A percentile compares a stretch with the other conserved stretches of the same genome.
Evolutionary conservation across 495 filamentous ascomycete genomes (phyloP).

Genomic region (Aspergillus campestris): DNA sequence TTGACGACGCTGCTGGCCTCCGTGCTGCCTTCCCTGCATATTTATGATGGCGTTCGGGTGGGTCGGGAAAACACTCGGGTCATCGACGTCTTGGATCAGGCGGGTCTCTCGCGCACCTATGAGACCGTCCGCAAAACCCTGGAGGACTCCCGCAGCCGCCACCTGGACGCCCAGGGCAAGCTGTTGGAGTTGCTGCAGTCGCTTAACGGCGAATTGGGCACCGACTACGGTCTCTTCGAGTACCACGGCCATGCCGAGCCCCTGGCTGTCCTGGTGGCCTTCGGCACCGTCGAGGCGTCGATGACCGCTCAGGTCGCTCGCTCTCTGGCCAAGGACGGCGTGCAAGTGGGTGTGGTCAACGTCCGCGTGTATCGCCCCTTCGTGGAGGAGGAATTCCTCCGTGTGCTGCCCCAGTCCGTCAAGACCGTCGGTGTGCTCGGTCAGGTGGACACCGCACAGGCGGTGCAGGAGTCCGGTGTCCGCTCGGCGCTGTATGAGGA

Average conservation of each 20-base stretch:
- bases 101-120: constrained; percentile 62
- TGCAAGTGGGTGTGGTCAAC: constrained; percentile 75
- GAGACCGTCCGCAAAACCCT: constrained; percentile 54
- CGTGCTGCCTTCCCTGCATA: constrained; percentile 76
- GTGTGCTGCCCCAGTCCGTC: constrained; percentile 64
- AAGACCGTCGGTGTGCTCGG: constrained; percentile 62
- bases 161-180: constrained; percentile 65
- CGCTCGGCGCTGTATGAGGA: constrained; percentile 84
- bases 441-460: constrained; percentile 48
- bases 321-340: constrained; percentile 59
- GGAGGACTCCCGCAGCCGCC: constrained; percentile 54
- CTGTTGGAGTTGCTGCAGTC: constrained; percentile 63
- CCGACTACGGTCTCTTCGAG: constrained; percentile 85
- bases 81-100: constrained; percentile 72
- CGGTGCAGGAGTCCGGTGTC: constrained; percentile 56
- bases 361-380: constrained; percentile 94
- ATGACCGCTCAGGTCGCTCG: constrained; percentile 74
- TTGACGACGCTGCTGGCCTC: constrained; percentile 76
- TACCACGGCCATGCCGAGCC: constrained; percentile 79
- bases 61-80: constrained; percentile 80
- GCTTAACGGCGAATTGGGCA: constrained; percentile 90
- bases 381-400: constrained; percentile 84
- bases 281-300: constrained; percentile 84
- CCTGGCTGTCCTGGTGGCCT: constrained; percentile 76
- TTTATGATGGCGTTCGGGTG: constrained; percentile 84